Evolutionary conservation across 495 filamentous ascomycete genomes (phyloP).

Genomic region (Tuber umbilicatum): DNA sequence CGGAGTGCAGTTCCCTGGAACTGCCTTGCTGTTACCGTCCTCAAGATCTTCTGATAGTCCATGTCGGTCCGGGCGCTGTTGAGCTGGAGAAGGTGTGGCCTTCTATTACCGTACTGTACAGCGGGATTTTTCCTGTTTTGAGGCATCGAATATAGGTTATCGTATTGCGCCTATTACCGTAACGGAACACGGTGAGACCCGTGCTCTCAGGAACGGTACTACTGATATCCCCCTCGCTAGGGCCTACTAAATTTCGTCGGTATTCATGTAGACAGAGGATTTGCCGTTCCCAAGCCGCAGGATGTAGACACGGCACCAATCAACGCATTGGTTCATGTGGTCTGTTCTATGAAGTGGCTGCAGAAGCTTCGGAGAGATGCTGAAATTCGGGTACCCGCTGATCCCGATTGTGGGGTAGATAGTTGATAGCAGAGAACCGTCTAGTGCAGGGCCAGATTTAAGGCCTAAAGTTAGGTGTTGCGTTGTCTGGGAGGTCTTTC

Average conservation of each 20-base stretch:
- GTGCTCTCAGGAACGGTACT: neutral
- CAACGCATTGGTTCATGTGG: neutral
- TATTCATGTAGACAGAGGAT: neutral
- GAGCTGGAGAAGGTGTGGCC: neutral
- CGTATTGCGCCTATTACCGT: neutral
- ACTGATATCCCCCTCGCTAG: neutral
- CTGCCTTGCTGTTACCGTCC: neutral
- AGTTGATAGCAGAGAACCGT: neutral
- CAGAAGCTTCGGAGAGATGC: neutral
- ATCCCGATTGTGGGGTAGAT: neutral
- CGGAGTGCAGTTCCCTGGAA: neutral
- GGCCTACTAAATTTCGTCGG: neutral
- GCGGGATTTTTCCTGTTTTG: neutral
- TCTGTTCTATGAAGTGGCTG: neutral
- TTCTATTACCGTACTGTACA: neutral
- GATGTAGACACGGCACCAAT: neutral
- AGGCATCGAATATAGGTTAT: neutral
- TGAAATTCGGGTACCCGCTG: neutral
- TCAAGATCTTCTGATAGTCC: neutral
- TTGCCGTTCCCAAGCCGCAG: neutral
- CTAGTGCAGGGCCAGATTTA: neutral
- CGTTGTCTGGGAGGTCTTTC: neutral
- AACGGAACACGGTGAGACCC: neutral
- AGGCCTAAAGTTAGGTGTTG: neutral
- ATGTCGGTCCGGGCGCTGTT: neutral